Percentiles rank a stretch among this genome's conserved stretches.
Evolutionary conservation across 805 yeast genomes (phyloP).

Genomic region (Candida boleticola): DNA sequence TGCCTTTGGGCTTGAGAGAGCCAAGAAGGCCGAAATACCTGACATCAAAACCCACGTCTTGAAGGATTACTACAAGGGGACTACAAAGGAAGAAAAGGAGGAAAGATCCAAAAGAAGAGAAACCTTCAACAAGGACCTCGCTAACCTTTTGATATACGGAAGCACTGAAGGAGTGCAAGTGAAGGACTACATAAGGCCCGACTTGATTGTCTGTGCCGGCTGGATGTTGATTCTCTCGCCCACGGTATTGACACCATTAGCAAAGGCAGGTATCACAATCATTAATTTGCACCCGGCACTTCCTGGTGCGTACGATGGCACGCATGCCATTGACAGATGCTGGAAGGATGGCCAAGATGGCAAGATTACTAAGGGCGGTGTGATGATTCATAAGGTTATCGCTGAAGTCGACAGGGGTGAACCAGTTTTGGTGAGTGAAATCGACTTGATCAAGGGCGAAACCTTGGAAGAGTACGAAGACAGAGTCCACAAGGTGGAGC

Average conservation of each 20-base stretch:
- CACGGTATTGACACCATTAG: slow-evolving; percentile 65
- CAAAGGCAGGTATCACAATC: slow-evolving; percentile 62
- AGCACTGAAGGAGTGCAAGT: slow-evolving; percentile 1
- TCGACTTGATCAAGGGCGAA: slow-evolving; percentile 71
- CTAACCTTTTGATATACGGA: slow-evolving; percentile 59
- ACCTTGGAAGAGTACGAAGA: slow-evolving; percentile 74
- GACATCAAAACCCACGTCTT: slow-evolving; percentile 63
- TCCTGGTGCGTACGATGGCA: slow-evolving; percentile 96
- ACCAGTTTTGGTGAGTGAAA: slow-evolving; percentile 79
- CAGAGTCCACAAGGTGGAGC: slow-evolving; percentile 83
- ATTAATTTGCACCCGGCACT: slow-evolving; percentile 95
- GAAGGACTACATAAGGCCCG: slow-evolving; percentile 53
- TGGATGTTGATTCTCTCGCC: slow-evolving; percentile 95
- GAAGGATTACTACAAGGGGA: slow-evolving; percentile 68
- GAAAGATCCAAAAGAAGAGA: slow-evolving; percentile 63
- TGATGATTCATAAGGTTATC: slow-evolving; percentile 96
- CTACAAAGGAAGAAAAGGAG: slow-evolving; percentile 64
- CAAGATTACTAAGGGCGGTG: slow-evolving; percentile 72
- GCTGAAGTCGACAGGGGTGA: slow-evolving; percentile 93
- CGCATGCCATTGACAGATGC: slow-evolving; percentile 94
- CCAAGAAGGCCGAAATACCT: slow-evolving; percentile 66
- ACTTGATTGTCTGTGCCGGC: slow-evolving; percentile 94
- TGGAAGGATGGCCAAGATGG: slow-evolving; percentile 94
- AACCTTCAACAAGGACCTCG: slow-evolving; percentile 75
- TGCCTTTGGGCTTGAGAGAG: slow-evolving; percentile 89